Percentiles rank a stretch among this genome's conserved stretches.
These are phyloP conservation scores for Pistacia integerrima DNA, from an alignment of 345 rosid genomes.

Conservation along the genomic window DNA sequence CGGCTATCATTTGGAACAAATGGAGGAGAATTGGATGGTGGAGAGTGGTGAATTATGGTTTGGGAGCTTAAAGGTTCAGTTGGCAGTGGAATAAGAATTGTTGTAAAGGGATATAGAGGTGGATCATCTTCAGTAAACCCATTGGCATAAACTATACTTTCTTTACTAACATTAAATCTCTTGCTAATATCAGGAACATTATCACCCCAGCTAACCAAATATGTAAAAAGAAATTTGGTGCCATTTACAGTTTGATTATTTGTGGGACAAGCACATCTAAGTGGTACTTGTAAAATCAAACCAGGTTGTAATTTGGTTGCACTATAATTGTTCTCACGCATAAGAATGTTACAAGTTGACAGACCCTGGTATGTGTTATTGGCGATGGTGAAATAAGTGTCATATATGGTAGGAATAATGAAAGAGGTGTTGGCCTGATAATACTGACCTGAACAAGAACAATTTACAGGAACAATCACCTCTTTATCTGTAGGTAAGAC, in stretches of 20 bases:
- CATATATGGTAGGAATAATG: constrained; percentile 9
- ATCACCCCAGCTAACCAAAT: constrained; percentile 36
- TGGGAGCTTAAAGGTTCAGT: constrained; percentile 40
- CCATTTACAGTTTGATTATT: constrained; percentile 36
- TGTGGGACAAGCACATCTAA: constrained; percentile 47
- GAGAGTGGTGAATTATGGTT: constrained; percentile 29
- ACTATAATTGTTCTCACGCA: constrained; percentile 27
- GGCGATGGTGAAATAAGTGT: constrained; percentile 31
- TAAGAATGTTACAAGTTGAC: constrained; percentile 35
- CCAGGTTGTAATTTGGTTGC: constrained; percentile 24
- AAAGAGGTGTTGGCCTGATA: constrained; percentile 47
- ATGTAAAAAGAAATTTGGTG: constrained; percentile 42
- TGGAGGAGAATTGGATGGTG: constrained; percentile 22
- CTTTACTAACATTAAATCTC: constrained; percentile 38
- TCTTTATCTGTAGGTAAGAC: constrained; percentile 31
- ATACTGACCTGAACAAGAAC: constrained; percentile 42
- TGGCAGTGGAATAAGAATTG: constrained; percentile 46
- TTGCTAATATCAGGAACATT: constrained; percentile 25
- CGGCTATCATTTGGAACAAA: neutral
- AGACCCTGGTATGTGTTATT: constrained; percentile 37
- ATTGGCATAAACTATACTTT: constrained; percentile 40
- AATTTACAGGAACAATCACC: constrained; percentile 42
- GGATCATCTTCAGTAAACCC: constrained; percentile 27
- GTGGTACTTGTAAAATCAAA: constrained; percentile 29
- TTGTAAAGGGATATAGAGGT: constrained; percentile 39